Evolutionary conservation across 2,329 filamentous ascomycete species (phyloP).

Genomic region (Penicillium hesseltinei): DNA sequence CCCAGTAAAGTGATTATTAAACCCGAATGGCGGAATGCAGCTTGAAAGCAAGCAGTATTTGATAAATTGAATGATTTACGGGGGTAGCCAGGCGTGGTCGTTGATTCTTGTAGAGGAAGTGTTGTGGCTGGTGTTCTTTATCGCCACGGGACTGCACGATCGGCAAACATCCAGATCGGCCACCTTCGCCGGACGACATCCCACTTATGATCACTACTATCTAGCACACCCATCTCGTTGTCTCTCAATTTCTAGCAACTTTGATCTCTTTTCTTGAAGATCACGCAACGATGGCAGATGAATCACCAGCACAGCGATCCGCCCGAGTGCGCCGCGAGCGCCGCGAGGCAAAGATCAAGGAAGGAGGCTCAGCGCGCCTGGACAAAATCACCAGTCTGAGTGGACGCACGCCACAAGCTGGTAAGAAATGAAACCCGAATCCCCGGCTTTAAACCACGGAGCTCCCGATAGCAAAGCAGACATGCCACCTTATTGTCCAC

Average conservation of each 20-base stretch:
- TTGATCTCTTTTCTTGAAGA: neutral
- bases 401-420: conserved; percentile 47
- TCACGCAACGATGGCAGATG: conserved; percentile 37
- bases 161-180: conserved; percentile 1
- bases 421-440: conserved; percentile 24
- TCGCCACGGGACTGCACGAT: conserved; percentile 17
- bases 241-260: too few species aligned
- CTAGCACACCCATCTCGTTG: neutral
- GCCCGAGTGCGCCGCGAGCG: conserved; percentile 63
- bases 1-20: neutral
- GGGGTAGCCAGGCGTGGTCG: neutral
- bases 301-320: conserved; percentile 50
- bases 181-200: neutral
- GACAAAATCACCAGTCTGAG: conserved; percentile 62
- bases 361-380: conserved; percentile 57
- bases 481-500: neutral
- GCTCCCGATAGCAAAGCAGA: neutral
- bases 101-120: neutral
- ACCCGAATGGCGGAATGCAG: neutral
- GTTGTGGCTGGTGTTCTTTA: conserved; percentile 16
- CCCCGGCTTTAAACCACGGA: neutral
- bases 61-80: neutral
- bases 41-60: neutral
- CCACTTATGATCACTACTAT: neutral
- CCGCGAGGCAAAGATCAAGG: conserved; percentile 61